A percentile compares a stretch with the other conserved stretches of the same genome.
These are phyloP conservation scores for Sporobolomyces pararoseus DNA, from an alignment of 768 basidiomycete genomes.

Conservation along the genomic window DNA sequence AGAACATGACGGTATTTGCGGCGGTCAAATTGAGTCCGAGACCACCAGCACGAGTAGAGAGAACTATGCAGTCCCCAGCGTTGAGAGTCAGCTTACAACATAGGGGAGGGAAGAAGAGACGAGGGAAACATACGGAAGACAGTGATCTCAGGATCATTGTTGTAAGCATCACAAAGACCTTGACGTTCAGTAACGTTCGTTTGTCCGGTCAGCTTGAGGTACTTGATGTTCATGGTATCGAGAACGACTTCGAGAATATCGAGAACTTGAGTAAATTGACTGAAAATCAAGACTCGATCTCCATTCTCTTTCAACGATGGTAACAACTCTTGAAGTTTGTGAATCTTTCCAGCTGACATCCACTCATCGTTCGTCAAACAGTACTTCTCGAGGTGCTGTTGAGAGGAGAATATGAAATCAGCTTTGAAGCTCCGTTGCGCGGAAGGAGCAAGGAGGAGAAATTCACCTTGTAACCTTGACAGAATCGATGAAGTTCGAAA, in stretches of 20 bases:
- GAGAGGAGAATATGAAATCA: conserved; percentile 41
- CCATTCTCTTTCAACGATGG: conserved; percentile 63
- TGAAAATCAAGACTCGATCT: conserved; percentile 86
- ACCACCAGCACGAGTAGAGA: conserved; percentile 92
- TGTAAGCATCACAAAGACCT: conserved; percentile 90
- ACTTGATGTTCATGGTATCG: conserved; percentile 66
- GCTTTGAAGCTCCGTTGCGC: background rate
- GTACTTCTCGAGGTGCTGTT: conserved; percentile 60
- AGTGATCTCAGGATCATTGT: conserved; percentile 75
- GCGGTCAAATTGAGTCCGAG: conserved; percentile 94
- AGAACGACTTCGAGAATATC: conserved; percentile 85
- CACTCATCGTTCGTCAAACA: conserved; percentile 70
- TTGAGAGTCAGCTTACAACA: background rate
- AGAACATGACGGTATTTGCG: conserved; percentile 87
- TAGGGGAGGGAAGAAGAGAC: conserved; percentile 60
- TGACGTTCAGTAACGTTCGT: conserved; percentile 93
- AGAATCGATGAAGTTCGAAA: conserved; percentile 84
- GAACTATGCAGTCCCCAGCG: conserved; percentile 48
- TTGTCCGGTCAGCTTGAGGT: conserved; percentile 80
- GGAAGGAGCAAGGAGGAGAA: background rate
- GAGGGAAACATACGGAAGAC: conserved; percentile 61
- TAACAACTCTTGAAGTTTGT: conserved; percentile 67
- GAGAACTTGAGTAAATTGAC: conserved; percentile 94
- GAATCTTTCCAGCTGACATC: conserved; percentile 82
- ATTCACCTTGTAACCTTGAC: conserved; percentile 75